A percentile compares a stretch with the other conserved stretches of the same genome.
Conservation (phyloP, 768 basidiomycete genomes). For the Amanita subjunquillea region DNA sequence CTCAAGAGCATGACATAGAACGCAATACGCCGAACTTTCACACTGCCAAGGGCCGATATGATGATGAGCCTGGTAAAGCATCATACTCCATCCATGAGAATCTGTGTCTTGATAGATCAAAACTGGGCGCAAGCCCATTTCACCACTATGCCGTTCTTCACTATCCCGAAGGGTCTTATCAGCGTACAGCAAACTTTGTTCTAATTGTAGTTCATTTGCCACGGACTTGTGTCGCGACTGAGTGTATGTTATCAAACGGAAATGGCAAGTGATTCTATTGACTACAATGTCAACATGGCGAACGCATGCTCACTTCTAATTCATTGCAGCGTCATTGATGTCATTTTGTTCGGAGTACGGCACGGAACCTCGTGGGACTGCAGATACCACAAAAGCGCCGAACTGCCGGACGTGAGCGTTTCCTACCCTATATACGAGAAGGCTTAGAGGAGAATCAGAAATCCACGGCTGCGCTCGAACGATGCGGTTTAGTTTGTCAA, state of each 20-base stretch:
- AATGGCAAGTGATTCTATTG: too few relatives aligned
- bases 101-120: background rate
- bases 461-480: background rate
- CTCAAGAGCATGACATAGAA: background rate
- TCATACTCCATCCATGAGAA: background rate
- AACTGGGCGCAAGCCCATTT: background rate
- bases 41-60: background rate
- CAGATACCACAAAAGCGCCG: background rate
- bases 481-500: background rate
- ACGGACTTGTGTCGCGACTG: too few relatives aligned
- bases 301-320: background rate
- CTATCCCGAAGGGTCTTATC: background rate
- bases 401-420: background rate
- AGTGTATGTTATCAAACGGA: too few relatives aligned
- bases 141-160: too few relatives aligned
- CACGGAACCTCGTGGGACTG: background rate
- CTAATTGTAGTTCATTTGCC: too few relatives aligned
- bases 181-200: too few relatives aligned
- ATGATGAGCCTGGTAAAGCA: background rate
- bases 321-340: background rate
- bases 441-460: background rate
- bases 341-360: background rate
- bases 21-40: background rate
- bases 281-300: background rate
- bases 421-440: background rate